Conservation (phyloP, 306 rosid genomes). For the Cajanus cajan region DNA sequence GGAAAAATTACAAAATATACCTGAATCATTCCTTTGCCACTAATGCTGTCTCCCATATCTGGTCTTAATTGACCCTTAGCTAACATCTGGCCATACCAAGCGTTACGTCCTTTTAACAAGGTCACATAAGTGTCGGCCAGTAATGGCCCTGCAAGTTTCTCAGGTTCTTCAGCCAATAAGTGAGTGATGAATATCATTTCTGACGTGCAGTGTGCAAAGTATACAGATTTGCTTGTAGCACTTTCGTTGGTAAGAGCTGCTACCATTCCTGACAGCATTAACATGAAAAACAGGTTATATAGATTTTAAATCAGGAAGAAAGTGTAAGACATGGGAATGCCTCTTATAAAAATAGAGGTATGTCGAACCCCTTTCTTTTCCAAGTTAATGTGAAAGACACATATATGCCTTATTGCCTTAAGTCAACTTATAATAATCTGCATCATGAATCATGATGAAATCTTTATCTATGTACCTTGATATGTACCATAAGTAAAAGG, state of each 20-base stretch:
- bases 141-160: constrained; percentile 93
- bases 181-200: constrained; percentile 90
- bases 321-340: neutral
- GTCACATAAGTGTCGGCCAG: constrained; percentile 91
- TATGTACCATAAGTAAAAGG: neutral
- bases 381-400: constrained; percentile 19
- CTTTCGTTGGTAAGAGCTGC: constrained; percentile 96
- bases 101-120: constrained; percentile 76
- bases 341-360: neutral
- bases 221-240: constrained; percentile 93
- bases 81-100: constrained; percentile 61
- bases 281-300: neutral
- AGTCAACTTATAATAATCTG: neutral
- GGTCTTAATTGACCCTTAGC: constrained; percentile 86
- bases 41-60: constrained; percentile 92
- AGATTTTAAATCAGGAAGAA: constrained; percentile 13
- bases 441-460: neutral
- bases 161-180: constrained; percentile 63
- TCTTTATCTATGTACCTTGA: neutral
- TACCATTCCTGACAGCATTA: constrained; percentile 66
- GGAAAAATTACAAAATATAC: constrained; percentile 36
- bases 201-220: constrained; percentile 90
- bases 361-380: neutral
- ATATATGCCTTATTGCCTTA: neutral
- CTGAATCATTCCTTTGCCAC: constrained; percentile 98